Percentiles rank a stretch among this genome's conserved stretches.
Evolutionary conservation across 768 basidiomycete species (phyloP).

Genomic region (Phaffia australis): DNA sequence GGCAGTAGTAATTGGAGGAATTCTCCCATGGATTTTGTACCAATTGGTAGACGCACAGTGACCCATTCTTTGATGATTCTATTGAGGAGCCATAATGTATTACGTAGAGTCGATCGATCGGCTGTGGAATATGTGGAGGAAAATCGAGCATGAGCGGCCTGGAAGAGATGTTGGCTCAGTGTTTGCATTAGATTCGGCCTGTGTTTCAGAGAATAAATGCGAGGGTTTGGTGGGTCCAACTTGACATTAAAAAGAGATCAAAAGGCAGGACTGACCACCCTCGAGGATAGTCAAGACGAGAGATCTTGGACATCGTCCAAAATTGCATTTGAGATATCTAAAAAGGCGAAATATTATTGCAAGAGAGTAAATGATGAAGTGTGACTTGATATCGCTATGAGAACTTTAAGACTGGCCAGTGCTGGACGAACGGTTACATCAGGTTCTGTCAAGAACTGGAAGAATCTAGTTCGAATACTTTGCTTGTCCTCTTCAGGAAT

Average conservation of each 20-base stretch:
- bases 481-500: slow-evolving; percentile 12
- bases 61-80: slow-evolving; percentile 21
- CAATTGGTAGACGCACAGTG: slow-evolving; percentile 16
- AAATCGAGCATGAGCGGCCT: slow-evolving; percentile 11
- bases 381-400: too few relatives aligned
- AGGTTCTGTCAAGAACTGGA: slow-evolving; percentile 7
- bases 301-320: slow-evolving; percentile 15
- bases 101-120: neutral
- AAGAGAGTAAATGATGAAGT: neutral
- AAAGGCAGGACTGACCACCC: slow-evolving; percentile 5
- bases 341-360: neutral
- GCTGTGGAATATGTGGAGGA: neutral
- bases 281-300: slow-evolving; percentile 10
- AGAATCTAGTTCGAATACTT: neutral
- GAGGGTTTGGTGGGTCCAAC: neutral
- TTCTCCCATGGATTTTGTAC: slow-evolving; percentile 14
- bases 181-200: slow-evolving; percentile 20
- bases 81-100: slow-evolving; percentile 13
- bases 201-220: neutral
- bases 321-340: slow-evolving; percentile 20
- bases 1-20: neutral
- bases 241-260: neutral
- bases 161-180: slow-evolving; percentile 5
- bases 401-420: neutral
- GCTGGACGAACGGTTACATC: slow-evolving; percentile 1